Base-by-base conservation (phyloP, 192 early-diverging fungal species). In the Backusella tuberculispora region DNA sequence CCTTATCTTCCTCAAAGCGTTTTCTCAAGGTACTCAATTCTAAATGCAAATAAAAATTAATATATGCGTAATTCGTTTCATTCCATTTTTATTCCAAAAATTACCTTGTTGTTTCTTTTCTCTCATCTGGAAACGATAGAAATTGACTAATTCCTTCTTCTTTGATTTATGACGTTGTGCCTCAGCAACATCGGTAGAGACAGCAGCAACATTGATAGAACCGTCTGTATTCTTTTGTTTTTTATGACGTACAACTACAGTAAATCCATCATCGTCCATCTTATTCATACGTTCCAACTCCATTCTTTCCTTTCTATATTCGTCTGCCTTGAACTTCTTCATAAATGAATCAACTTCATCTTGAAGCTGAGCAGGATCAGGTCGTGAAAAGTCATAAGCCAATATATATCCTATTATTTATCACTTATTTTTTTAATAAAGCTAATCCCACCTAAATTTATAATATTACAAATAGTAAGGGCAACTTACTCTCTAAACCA, bases 51-150 rank as follows among this genome's bases (percentile, higher is more conserved):
- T 72, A 56, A 66, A 12, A 70, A 69, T 19, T 12, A 66, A 13
- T 64, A 10, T 42, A 63, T 34, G 14, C 0, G 29, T 45, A 24
- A 4, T 6, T 12, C 29, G 12, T 7, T 38, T 34, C 26, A 15
- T 7, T 45, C 2, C 29, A 2, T 34, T 34, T 34, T 34, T 34
- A 34, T 34, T 2, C 53, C 48, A 45, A 21, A 24, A 87, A 83
- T 81, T 88, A 94, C 92, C 92, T 80, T 95, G 90, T 56, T 91
- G 86, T 83, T 97, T 97, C 44, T 83, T 87, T 85, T 98, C 95
- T 26, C 95, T 88, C 88, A 95, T 87, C 85, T 98, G 97, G 90
- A 98, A 98, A 14, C 95, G 85, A 80, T 98, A 98, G 89, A 98
- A 95, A 85, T 98, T 93, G 26, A 89, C 88, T 63, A 95, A 85